A percentile compares a stretch with the other conserved stretches of the same genome.
Conservation (phyloP, 2,329 filamentous ascomycete genomes). For the Emmonsiellopsis sp. region DNA sequence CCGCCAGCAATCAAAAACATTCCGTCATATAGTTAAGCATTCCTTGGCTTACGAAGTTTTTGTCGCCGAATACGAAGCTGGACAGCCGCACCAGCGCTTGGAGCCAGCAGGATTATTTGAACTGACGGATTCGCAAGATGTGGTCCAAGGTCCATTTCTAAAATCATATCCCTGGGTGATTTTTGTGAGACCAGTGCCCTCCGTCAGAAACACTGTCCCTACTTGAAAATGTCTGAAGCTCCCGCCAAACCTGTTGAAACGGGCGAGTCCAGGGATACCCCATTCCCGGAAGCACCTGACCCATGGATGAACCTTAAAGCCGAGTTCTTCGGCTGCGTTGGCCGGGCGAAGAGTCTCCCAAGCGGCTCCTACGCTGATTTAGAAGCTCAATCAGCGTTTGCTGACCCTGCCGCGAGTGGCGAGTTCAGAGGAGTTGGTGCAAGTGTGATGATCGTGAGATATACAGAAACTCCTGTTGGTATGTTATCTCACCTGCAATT, state of each 20-base stretch:
- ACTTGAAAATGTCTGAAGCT: not conserved
- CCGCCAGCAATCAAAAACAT: too few species aligned
- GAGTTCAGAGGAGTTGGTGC: not conserved
- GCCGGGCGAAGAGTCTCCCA: not conserved
- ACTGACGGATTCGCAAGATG: too few species aligned
- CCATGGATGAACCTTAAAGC: slow-evolving; percentile 2
- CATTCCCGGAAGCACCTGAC: not conserved
- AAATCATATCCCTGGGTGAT: not conserved
- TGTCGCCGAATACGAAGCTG: too few species aligned
- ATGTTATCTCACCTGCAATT: not conserved
- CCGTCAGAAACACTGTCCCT: too few species aligned
- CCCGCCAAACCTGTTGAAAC: not conserved
- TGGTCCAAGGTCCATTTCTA: not conserved
- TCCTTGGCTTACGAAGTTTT: too few species aligned
- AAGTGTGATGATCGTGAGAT: slow-evolving; percentile 1
- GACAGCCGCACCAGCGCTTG: too few species aligned
- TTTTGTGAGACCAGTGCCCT: too few species aligned
- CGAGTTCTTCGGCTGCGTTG: not conserved
- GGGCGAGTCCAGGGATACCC: not conserved
- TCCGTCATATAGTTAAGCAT: too few species aligned
- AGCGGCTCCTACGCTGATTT: not conserved
- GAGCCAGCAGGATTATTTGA: too few species aligned
- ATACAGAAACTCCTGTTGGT: not conserved
- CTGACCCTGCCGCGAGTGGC: not conserved
- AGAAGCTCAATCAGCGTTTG: not conserved